Percentiles rank a stretch among this genome's conserved stretches.
phyloP scores from a whole-genome alignment of 495 filamentous ascomycete genomes.

The Physcia stellaris region DNA sequence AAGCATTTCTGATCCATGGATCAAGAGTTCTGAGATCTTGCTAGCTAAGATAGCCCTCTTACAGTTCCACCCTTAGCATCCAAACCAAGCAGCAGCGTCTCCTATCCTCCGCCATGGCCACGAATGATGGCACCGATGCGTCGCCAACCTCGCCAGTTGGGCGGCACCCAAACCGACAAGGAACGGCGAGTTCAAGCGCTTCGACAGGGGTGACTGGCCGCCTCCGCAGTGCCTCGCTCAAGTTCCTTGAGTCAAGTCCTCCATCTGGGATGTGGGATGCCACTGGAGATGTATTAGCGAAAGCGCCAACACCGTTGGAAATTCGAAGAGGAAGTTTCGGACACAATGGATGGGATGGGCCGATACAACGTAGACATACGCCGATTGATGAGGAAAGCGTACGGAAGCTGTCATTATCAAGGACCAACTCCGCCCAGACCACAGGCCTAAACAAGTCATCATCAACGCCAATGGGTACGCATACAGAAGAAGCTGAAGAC shows the following conservation, averaged over 20 bases:
- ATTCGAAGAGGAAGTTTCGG: slow-evolving; percentile 28
- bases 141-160: no score
- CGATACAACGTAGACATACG: slow-evolving; percentile 17
- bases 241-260: slow-evolving; percentile 31
- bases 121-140: no score
- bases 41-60: no score
- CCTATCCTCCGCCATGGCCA: no score
- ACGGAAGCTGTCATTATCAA: slow-evolving; percentile 10
- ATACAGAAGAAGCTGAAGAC: no score
- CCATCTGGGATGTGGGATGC: slow-evolving; percentile 41
- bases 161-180: no score
- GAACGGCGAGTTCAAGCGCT: slow-evolving; percentile 6
- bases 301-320: slow-evolving; percentile 28
- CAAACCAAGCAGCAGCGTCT: no score
- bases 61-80: no score
- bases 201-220: slow-evolving; percentile 18
- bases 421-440: slow-evolving; percentile 4
- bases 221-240: slow-evolving; percentile 28
- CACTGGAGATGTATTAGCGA: slow-evolving; percentile 25
- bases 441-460: neutral
- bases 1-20: no score
- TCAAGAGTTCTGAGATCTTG: no score
- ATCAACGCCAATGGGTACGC: neutral
- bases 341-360: slow-evolving; percentile 25
- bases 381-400: slow-evolving; percentile 16